Evolutionary conservation across 345 rosid genomes (phyloP), one percentile per base, ranked within the genome.

Genomic region (Streptanthus diversifolius): DNA sequence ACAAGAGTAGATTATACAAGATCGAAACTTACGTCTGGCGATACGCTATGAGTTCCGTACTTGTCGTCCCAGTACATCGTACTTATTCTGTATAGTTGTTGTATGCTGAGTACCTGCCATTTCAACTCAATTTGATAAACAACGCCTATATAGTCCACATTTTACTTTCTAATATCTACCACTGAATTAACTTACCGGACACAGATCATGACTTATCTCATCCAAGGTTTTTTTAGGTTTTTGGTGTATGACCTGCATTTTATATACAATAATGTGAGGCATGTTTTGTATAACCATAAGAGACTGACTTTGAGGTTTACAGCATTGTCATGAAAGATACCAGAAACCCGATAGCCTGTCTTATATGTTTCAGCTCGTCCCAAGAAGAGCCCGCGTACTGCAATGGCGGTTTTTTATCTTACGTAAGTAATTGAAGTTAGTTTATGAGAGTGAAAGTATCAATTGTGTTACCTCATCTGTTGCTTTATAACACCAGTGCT

Each of bases 21-120:
- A 8, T 47, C 14, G 14, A 57, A 79, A 83, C 96, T 86, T 87
- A 92, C 96, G 59, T 92, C 91, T 0, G 92, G 64, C 19, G 98
- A 85, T 35, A 92, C 98, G 44, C 98, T 92, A 17, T 86, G 96
- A 0, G 95, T 90, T 66, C 91, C 91, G 25, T 90, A 92, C 81
- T 90, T 92, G 85, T 88, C 96, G 25, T 92, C 98, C 98, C 95
- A 92, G 60, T 90, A 92, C 96, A 88, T 85, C 0, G 98, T 90
- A 71, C 95, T 77, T 68, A 83, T 63, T 59, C 60, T 60, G 62
- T 72, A 72, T 29, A 62, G 43, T 12, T 71, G 69, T 15, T 71
- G 69, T 62, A 71, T 71, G 43, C 69, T 71, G 22, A 71, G 69
- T 3, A 71, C 76, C 69, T 71, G 62, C 32, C 36, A 8, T 49